These are phyloP conservation scores for Cladosporium sp. DNA, from an alignment of 2,329 filamentous ascomycete species.

Conservation along the genomic window DNA sequence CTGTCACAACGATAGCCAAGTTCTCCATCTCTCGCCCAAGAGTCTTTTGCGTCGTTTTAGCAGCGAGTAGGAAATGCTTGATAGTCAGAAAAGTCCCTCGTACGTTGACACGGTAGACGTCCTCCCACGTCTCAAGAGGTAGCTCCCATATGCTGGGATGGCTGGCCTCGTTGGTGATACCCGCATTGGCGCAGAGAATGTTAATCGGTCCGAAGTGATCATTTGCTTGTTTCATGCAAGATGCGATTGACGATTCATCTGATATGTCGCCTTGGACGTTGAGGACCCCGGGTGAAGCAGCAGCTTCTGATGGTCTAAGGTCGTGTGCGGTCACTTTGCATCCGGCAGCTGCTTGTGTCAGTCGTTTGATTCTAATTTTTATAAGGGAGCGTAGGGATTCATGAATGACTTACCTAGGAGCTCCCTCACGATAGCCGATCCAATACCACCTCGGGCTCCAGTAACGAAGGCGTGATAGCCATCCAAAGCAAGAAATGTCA, in stretches of 20 bases:
- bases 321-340: constrained; percentile 54
- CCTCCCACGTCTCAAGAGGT: constrained; percentile 49
- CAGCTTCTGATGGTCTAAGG: constrained; percentile 33
- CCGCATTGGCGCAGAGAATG: constrained; percentile 52
- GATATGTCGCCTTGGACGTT: constrained; percentile 46
- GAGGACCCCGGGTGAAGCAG: constrained; percentile 34
- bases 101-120: constrained; percentile 47
- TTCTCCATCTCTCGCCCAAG: constrained; percentile 41
- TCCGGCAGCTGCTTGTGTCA: constrained; percentile 40
- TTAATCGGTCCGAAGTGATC: constrained; percentile 48
- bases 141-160: constrained; percentile 52
- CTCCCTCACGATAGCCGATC: constrained; percentile 47
- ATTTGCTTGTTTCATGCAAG: constrained; percentile 39
- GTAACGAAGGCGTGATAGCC: constrained; percentile 52
- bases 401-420: constrained; percentile 46
- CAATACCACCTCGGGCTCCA: constrained; percentile 51
- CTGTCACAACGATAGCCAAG: constrained; percentile 51
- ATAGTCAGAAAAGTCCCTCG: constrained; percentile 53
- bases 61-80: constrained; percentile 50
- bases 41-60: constrained; percentile 37
- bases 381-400: neutral
- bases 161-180: constrained; percentile 48
- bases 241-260: constrained; percentile 43
- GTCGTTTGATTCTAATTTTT: neutral
- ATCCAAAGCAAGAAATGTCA: constrained; percentile 47